Evolutionary conservation across 805 yeast genomes (phyloP), one percentile per base, ranked within the genome.

Genomic region (Cyberlindnera subsufficiens): DNA sequence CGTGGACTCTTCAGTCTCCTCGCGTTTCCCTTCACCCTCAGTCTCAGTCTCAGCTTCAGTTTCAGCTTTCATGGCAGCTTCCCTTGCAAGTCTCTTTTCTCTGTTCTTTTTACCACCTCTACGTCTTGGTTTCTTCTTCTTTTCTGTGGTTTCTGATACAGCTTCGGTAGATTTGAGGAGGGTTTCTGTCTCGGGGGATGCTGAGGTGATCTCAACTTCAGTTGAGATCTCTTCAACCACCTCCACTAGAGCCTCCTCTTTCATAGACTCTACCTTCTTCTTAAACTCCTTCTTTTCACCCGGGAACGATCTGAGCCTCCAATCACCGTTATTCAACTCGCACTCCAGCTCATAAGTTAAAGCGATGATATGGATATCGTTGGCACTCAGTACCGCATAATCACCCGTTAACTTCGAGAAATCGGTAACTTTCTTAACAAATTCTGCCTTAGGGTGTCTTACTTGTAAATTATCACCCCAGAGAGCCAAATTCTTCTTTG

Each of bases 401-500:
- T 93, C 99, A 60, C 99, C 99, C 1, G 98, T 90, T 38, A 84
- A 67, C 55, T 76, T 82, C 11, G 98, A 82, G 66, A 93, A 91
- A 5, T 74, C 79, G 6, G 75, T 67, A 9, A 89, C 95, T 46
- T 73, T 75, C 46, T 76, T 76, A 32, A 91, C 74, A 31, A 74
- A 74, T 30, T 65, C 78, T 6, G 76, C 67, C 42, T 71, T 76
- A 3, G 99, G 99, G 52, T 90, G 97, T 64, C 89, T 76, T 14
- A 84, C 68, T 43, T 68, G 66, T 40, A 93, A 67, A 13, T 66
- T 63, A 37, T 86, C 90, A 20, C 81, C 86, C 96, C 97, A 89
- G 9, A 90, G 68, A 5, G 77, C 67, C 35, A 93, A 67, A 55
- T 90, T 90, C 51, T 76, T 76, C 62, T 96, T 74, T 6, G 95